Evolutionary conservation across 495 filamentous ascomycete species (phyloP), one percentile per base, ranked within the genome.

Genomic region (Penicillium simplicissimum): DNA sequence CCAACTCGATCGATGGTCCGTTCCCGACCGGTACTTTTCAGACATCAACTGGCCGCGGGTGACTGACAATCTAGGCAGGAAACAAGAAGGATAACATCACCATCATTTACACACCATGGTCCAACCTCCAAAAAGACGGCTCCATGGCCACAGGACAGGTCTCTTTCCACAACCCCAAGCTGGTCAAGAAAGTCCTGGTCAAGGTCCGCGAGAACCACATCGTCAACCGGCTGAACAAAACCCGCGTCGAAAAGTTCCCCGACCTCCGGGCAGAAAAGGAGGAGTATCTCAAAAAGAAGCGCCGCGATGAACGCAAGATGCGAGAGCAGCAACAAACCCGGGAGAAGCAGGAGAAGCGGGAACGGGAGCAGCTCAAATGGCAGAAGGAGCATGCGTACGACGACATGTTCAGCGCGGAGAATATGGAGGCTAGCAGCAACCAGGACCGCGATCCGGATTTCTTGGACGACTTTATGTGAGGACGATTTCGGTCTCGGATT

Each of bases 31-130:
- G 48, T 28, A 13, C 35, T 9, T 9, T 35, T 55, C 34, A 60
- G 8, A 42, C 36, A 55, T 34, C 51, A 55, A 1, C n/a, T 33
- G 3, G n/a, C 38, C 28, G 17, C 55, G 10, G 8, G 14, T 1
- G 45, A 17, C 51, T 52, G 4, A 51, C n/a, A 14, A 51, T 19
- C 23, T 23, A 11, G 2, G 21, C 52, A 91, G 89, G 95, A 59
- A 98, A 98, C 78, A 98, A 98, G 77, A 97, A 97, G 78, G 95
- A 98, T 68, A 98, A 98, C 75, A 82, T 98, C 61, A 96, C 90
- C 15, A 77, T 98, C 58, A 93, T 98, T 66, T 98, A 98, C 76
- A 98, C 95, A 3, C 96, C 95, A 19, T 98, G 96, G 96, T 90
- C 91, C 42, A 98, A 98, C 70, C 87, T 98, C 7, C 88, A 90